phyloP scores from a whole-genome alignment of 2,329 filamentous ascomycete species.

The Fusarium clavum region DNA sequence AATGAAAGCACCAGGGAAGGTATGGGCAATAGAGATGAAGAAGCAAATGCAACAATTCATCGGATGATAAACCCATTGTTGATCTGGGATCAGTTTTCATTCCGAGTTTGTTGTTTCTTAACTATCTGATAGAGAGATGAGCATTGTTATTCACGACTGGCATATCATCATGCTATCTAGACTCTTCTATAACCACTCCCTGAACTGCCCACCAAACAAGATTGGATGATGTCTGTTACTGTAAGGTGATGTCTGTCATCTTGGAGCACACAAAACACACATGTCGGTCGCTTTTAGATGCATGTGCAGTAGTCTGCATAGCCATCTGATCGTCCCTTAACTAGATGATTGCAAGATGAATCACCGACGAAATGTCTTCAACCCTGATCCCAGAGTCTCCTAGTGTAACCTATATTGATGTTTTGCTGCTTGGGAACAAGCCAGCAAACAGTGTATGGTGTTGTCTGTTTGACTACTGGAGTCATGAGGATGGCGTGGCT shows the following conservation, averaged over 20 bases:
- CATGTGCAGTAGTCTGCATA: not conserved
- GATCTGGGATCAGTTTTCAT: not conserved
- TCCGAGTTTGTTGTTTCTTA: not conserved
- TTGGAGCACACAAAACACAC: not conserved
- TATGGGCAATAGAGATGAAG: not conserved
- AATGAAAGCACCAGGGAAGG: not conserved
- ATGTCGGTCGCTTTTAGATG: not conserved
- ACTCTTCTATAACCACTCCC: not conserved
- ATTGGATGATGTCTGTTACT: not conserved
- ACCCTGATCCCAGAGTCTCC: conserved; percentile 5
- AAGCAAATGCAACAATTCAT: not conserved
- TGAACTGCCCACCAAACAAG: not conserved
- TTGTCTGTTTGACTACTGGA: not conserved
- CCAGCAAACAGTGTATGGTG: conserved; percentile 11
- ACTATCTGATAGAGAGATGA: not conserved
- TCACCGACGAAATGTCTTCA: conserved; percentile 3
- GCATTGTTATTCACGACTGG: not conserved
- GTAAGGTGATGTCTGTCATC: not conserved
- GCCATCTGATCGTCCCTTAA: not conserved
- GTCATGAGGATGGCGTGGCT: not conserved
- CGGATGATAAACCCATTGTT: not conserved
- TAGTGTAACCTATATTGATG: conserved; percentile 5
- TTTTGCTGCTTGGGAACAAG: not conserved
- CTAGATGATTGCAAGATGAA: conserved; percentile 2
- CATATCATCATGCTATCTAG: not conserved